These are phyloP conservation scores for Apocynum venetum DNA, from an alignment of 257 asterid species.

Conservation along the genomic window DNA sequence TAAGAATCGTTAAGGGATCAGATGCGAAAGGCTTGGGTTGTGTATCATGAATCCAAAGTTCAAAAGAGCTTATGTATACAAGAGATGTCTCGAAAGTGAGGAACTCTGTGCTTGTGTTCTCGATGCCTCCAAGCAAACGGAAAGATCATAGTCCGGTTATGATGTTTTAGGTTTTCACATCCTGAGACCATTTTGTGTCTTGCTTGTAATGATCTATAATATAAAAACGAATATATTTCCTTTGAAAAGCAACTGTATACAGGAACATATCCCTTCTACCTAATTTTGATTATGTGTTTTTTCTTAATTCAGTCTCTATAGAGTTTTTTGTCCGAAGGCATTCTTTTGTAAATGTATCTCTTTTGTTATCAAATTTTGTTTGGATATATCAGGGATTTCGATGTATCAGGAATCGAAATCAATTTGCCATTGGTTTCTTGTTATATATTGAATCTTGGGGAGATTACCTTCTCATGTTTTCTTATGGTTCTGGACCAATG, in stretches of 20 bases:
- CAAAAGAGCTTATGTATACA: not conserved
- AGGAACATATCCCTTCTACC: slow-evolving; percentile 3
- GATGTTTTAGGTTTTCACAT: slow-evolving; percentile 31
- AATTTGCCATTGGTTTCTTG: not conserved
- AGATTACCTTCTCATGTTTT: not conserved
- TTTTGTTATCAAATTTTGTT: not conserved
- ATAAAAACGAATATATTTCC: slow-evolving; percentile 12
- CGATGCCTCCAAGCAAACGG: slow-evolving; percentile 34
- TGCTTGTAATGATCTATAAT: slow-evolving; percentile 36
- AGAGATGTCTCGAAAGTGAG: slow-evolving; percentile 27
- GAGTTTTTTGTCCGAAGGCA: not conserved
- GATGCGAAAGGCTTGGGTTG: slow-evolving; percentile 73
- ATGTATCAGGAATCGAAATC: not conserved
- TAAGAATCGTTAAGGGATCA: slow-evolving; percentile 75
- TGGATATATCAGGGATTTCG: not conserved
- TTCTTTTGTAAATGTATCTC: slow-evolving; percentile 17
- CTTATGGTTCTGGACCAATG: not conserved
- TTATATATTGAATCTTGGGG: not conserved
- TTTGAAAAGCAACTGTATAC: slow-evolving; percentile 15
- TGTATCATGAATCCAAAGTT: slow-evolving; percentile 29
- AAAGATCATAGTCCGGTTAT: slow-evolving; percentile 13
- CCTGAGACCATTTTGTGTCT: slow-evolving; percentile 32
- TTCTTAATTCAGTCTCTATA: not conserved
- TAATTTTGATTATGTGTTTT: slow-evolving; percentile 12
- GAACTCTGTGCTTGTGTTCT: slow-evolving; percentile 53